Evolutionary conservation across 1,284 basidiomycete genomes (phyloP), one percentile per base, ranked within the genome.

Genomic region (Neolentinus lepideus): DNA sequence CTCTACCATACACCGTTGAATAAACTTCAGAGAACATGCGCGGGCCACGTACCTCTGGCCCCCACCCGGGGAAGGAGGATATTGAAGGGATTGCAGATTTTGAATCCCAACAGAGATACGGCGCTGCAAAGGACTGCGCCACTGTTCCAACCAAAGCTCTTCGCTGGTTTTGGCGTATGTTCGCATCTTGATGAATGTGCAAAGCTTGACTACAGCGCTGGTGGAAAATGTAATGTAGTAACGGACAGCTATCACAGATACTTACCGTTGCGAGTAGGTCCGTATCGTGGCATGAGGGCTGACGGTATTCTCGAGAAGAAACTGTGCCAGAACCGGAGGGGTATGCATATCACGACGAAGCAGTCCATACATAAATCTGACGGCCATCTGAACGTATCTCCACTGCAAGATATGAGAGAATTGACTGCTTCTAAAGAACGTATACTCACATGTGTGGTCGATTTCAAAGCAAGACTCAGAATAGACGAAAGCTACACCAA

Each of bases 281-380:
- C 94, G 81, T 62, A 94, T 90, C 38, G 84, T 81, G 0, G 91
- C 85, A 60, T 97, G 92, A 50, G 92, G 88, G 63, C 90, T 94
- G 45, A 76, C 76, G 10, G 82, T 79, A 62, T 88, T 83, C 54
- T 77, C 74, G 60, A 88, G 72, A 67, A 94, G 85, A 69, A 91
- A 88, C 58, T 73, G 76, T 0, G 87, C 83, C 6, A 92, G 69
- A 2, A 81, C 77, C 4, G 85, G 71, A n/a, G 84, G 72, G 8
- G 85, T 76, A 0, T 85, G 78, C 51, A 75, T 71, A 67, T 98
- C 94, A 63, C 94, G 79, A 54, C 92, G 82, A 51, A 93, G 75
- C 46, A 96, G 76, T 22, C 80, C 77, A 27, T 78, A 77, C 29
- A 98, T 70, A 67, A 94, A 89, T 43, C 85, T 83, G 21, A 81